These are phyloP conservation scores for Podospora sp. DNA, from an alignment of 495 filamentous ascomycete species.

Conservation along the genomic window DNA sequence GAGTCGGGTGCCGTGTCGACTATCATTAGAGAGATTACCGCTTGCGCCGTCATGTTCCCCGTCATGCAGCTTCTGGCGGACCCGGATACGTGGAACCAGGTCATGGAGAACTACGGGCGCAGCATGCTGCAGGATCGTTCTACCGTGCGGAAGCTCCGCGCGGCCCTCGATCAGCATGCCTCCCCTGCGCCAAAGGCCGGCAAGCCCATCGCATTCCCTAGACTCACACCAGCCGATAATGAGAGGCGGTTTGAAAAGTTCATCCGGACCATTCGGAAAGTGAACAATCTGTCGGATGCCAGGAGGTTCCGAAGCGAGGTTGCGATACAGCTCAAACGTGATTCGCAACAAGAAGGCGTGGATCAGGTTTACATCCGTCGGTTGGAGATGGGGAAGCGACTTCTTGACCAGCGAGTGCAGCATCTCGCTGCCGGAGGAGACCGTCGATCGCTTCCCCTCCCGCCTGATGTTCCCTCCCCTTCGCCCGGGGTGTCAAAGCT, in stretches of 20 bases:
- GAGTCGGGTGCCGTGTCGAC: conserved; percentile 78
- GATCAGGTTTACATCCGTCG: conserved; percentile 85
- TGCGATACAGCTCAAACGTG: conserved; percentile 87
- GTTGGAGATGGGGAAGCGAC: conserved; percentile 84
- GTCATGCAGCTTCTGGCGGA: conserved; percentile 74
- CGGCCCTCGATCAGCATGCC: conserved; percentile 92
- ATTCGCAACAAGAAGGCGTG: conserved; percentile 73
- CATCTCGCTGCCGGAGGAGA: conserved; percentile 72
- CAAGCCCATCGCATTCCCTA: conserved; percentile 61
- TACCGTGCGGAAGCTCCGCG: conserved; percentile 89
- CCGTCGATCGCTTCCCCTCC: conserved; percentile 41
- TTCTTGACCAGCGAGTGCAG: conserved; percentile 87
- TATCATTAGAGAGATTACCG: conserved; percentile 81
- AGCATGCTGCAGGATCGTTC: conserved; percentile 93
- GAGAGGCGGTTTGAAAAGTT: conserved; percentile 94
- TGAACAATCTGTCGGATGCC: conserved; percentile 92
- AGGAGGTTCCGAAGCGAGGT: conserved; percentile 89
- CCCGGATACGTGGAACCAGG: conserved; percentile 95
- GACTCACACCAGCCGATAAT: conserved; percentile 65
- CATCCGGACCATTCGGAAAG: conserved; percentile 83
- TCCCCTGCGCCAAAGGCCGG: conserved; percentile 74
- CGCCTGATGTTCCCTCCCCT: conserved; percentile 24
- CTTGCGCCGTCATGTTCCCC: conserved; percentile 74
- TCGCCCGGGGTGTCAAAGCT: conserved; percentile 56
- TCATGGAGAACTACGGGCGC: conserved; percentile 86